Evolutionary conservation across 345 rosid genomes (phyloP).

Genomic region (Acer saccharum): DNA sequence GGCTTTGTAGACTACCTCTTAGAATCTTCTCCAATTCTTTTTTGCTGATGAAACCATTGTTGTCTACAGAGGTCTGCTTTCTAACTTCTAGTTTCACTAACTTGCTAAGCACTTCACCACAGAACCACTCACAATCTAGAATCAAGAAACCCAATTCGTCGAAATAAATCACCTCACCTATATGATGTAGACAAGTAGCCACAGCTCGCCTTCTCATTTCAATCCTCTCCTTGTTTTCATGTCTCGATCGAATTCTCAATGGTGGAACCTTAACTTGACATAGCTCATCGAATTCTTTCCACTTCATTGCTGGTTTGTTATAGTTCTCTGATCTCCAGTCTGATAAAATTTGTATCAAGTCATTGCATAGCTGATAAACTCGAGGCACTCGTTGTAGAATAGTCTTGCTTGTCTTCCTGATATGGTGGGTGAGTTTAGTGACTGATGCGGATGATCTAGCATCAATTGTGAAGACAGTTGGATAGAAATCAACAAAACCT

Average conservation of each 20-base stretch:
- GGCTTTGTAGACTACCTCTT: constrained; percentile 72
- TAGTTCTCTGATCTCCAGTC: constrained; percentile 86
- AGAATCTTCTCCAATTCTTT: constrained; percentile 78
- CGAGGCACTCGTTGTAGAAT: constrained; percentile 83
- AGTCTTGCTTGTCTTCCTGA: constrained; percentile 70
- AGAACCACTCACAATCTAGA: constrained; percentile 89
- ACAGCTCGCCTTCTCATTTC: constrained; percentile 77
- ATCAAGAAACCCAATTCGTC: constrained; percentile 71
- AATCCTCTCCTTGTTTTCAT: constrained; percentile 57
- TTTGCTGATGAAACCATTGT: constrained; percentile 66
- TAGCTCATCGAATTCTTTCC: constrained; percentile 85
- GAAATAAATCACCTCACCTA: constrained; percentile 84
- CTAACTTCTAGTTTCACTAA: constrained; percentile 66
- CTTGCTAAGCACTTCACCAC: constrained; percentile 78
- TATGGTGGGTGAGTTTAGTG: constrained; percentile 70
- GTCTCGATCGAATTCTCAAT: constrained; percentile 73
- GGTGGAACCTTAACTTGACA: constrained; percentile 85
- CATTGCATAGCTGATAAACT: constrained; percentile 90
- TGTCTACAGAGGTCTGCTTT: constrained; percentile 57
- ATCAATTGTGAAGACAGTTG: constrained; percentile 86
- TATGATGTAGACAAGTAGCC: constrained; percentile 89
- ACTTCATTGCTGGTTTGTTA: constrained; percentile 79
- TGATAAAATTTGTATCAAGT: constrained; percentile 65
- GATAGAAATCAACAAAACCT: constrained; percentile 79
- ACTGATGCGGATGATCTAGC: constrained; percentile 88